Evolutionary conservation across 805 yeast genomes (phyloP).

Genomic region (Spathaspora passalidarum): DNA sequence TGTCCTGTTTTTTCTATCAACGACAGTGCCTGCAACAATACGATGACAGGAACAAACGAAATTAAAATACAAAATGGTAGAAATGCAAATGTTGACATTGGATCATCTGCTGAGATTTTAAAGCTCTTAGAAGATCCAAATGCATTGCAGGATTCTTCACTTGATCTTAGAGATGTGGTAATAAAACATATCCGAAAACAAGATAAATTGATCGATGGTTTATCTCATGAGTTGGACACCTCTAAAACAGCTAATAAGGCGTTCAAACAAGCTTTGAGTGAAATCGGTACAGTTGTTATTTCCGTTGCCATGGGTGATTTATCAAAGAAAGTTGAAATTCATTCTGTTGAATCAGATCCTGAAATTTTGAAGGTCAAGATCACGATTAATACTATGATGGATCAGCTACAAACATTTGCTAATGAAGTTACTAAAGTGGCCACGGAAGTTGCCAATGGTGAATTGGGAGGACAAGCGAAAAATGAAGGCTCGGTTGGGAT

Average conservation of each 20-base stretch:
- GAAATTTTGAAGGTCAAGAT: constrained; percentile 76
- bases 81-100: neutral
- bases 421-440: constrained; percentile 82
- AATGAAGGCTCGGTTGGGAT: constrained; percentile 83
- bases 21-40: neutral
- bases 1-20: neutral
- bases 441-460: constrained; percentile 87
- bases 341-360: constrained; percentile 69
- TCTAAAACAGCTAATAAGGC: constrained; percentile 62
- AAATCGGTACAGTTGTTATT: constrained; percentile 81
- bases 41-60: neutral
- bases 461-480: constrained; percentile 85
- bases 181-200: constrained; percentile 27
- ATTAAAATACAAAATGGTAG: neutral
- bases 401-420: constrained; percentile 77
- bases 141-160: constrained; percentile 24
- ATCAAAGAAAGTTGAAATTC: constrained; percentile 74
- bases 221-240: constrained; percentile 31
- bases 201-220: constrained; percentile 22
- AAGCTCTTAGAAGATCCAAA: constrained; percentile 39
- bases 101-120: constrained; percentile 20
- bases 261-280: constrained; percentile 66
- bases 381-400: constrained; percentile 87
- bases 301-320: constrained; percentile 89
- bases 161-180: constrained; percentile 29